Evolutionary conservation across 768 basidiomycete genomes (phyloP), one percentile per base, ranked within the genome.

Genomic region (Tricholoma flavovirens): DNA sequence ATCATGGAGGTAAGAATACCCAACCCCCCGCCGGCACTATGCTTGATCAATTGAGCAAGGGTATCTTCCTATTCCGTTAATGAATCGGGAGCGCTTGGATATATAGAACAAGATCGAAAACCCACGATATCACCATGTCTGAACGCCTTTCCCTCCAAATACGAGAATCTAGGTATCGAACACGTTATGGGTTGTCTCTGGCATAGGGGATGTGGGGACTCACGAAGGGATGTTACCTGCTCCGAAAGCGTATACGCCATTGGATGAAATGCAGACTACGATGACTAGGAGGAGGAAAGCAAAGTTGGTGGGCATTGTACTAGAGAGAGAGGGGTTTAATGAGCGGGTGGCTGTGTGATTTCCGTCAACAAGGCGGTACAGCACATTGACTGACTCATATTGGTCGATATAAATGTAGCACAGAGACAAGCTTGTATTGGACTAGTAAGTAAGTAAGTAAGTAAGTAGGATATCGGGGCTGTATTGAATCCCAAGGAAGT

Each of bases 41-140:
- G 77, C 68, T 88, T 88, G 38, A 78, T 64, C 7, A 89, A 67
- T 29, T 85, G 80, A n/a, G 76, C 68, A 2, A 90, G 75, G 0
- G 78, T 70, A 68, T 90, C 86, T 75, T 90, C 90, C 87, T 92
- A 49, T 2, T 35, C 33, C 0, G 4, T 3, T 2, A 17, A 29
- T 21, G 60, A 64, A 11, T 61, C 59, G 55, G 3, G 17, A 52
- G 51, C 50, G 21, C 21, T 6, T 64, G 33, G 60, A 56, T 29
- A 26, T 29, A 26, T 11, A 49, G 43, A 22, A 15, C 24, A n/a
- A 29, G 3, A 48, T 59, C 33, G 2, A 19, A 15, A 17, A 62
- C 74, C 76, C 80, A 82, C 82, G 49, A 97, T 93, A 70, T 97
- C 93, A 42, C 94, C 94, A 66, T 97, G 93, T 48, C 92, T 75